phyloP scores from a whole-genome alignment of 495 filamentous ascomycete genomes.

The Lophiostoma macrostomum region DNA sequence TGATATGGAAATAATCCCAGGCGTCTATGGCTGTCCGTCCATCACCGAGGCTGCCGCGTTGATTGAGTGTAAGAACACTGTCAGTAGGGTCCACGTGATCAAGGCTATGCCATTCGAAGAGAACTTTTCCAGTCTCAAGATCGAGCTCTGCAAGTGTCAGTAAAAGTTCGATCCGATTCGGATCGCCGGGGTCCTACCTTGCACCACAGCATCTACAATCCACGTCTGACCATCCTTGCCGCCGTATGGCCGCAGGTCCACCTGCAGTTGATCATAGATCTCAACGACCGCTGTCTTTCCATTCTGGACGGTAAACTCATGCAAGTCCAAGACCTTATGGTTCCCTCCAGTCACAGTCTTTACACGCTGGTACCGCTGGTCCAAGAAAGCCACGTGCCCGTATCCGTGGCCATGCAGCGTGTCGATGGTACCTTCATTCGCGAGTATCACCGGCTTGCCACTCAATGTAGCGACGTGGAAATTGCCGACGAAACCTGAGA shows the following conservation, averaged over 20 bases:
- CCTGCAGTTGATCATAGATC: neutral
- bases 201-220: neutral
- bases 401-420: neutral
- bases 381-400: neutral
- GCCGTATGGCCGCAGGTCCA: neutral
- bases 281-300: neutral
- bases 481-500: constrained; percentile 52
- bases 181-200: neutral
- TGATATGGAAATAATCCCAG: constrained; percentile 44
- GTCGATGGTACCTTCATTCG: neutral
- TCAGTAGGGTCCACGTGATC: constrained; percentile 42
- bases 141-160: constrained; percentile 37
- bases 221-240: neutral
- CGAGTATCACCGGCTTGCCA: neutral
- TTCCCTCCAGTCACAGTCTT: neutral
- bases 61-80: neutral
- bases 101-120: constrained; percentile 44
- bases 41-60: neutral
- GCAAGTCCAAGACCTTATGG: neutral
- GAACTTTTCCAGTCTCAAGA: constrained; percentile 39
- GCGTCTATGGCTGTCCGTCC: neutral
- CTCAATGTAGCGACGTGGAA: constrained; percentile 37
- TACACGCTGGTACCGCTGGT: neutral
- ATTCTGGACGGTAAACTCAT: neutral
- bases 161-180: constrained; percentile 42